A percentile compares a stretch with the other conserved stretches of the same genome.
These are phyloP conservation scores for Cladosporium sp. DNA, from an alignment of 2,329 filamentous ascomycete genomes.

Conservation along the genomic window DNA sequence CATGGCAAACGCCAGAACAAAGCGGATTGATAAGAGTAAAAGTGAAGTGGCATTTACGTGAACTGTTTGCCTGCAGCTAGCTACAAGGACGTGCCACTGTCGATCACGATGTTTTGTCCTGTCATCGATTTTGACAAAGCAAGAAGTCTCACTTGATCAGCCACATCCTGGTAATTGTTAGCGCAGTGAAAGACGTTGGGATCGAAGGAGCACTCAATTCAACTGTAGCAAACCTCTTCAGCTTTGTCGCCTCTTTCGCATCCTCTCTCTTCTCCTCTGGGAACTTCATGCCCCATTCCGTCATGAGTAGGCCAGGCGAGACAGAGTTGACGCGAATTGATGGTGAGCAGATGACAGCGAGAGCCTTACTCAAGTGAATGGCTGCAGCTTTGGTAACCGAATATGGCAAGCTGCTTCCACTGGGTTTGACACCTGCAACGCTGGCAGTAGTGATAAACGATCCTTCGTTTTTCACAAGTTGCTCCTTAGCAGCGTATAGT, in stretches of 20 bases:
- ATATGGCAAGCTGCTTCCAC: slow-evolving; percentile 58
- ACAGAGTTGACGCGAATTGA: slow-evolving; percentile 61
- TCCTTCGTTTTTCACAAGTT: slow-evolving; percentile 59
- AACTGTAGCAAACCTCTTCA: slow-evolving; percentile 56
- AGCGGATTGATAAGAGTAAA: background rate
- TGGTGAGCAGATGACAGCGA: slow-evolving; percentile 56
- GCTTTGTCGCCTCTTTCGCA: slow-evolving; percentile 45
- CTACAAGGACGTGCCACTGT: slow-evolving; percentile 42
- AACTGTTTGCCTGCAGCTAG: background rate
- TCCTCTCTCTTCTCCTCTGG: slow-evolving; percentile 46
- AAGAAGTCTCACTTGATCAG: slow-evolving; percentile 54
- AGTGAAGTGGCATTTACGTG: background rate
- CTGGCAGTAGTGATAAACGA: slow-evolving; percentile 65
- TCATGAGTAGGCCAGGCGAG: slow-evolving; percentile 52
- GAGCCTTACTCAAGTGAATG: slow-evolving; percentile 57
- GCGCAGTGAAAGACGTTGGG: background rate
- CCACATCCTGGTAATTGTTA: slow-evolving; percentile 47
- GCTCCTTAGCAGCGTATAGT: slow-evolving; percentile 54
- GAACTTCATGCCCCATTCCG: slow-evolving; percentile 52
- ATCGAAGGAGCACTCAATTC: slow-evolving; percentile 39
- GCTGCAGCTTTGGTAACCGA: slow-evolving; percentile 40
- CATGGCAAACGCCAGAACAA: background rate
- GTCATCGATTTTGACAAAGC: slow-evolving; percentile 53
- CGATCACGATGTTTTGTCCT: slow-evolving; percentile 55
- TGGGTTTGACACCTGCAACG: slow-evolving; percentile 63